A percentile compares a stretch with the other conserved stretches of the same genome.
These are phyloP conservation scores for Ophiocordyceps camponoti-saundersi DNA, from an alignment of 2,329 filamentous ascomycete species.

Conservation along the genomic window DNA sequence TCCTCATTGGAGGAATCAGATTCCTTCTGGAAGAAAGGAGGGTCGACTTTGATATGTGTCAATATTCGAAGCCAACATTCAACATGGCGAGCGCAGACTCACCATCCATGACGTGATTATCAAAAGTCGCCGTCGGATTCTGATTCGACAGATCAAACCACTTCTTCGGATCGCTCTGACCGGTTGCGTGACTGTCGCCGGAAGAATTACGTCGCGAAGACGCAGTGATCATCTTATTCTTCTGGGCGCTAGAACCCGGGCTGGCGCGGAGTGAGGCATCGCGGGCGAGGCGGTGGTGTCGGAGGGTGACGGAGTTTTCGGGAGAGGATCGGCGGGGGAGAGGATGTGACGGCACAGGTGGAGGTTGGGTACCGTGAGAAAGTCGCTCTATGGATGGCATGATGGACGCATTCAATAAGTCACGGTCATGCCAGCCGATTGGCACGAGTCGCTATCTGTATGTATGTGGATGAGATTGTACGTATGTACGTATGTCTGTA, in stretches of 20 bases:
- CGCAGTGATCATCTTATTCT: conserved; percentile 5
- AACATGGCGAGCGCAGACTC: conserved; percentile 3
- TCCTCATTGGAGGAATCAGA: conserved; percentile 35
- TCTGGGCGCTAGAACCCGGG: conserved; percentile 8
- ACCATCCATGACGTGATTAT: conserved; percentile 31
- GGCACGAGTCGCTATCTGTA: too few species aligned
- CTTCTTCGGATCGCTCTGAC: conserved; percentile 29
- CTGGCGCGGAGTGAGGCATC: conserved; percentile 19
- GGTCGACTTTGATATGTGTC: conserved; percentile 21
- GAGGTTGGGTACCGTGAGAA: conserved; percentile 9
- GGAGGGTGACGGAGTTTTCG: conserved; percentile 28
- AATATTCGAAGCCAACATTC: neutral
- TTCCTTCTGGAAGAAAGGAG: conserved; percentile 37
- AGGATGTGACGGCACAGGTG: conserved; percentile 14
- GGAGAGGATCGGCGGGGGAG: conserved; percentile 26
- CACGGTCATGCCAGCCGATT: neutral
- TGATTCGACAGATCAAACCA: conserved; percentile 39
- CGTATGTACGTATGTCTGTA: neutral
- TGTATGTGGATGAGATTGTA: too few species aligned
- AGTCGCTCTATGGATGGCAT: conserved; percentile 14
- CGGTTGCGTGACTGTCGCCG: conserved; percentile 29
- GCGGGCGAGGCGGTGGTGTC: conserved; percentile 25
- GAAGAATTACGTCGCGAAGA: conserved; percentile 24
- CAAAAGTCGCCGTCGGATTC: conserved; percentile 25
- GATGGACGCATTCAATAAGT: conserved; percentile 3